Percentiles rank a stretch among this genome's conserved stretches.
Evolutionary conservation across 2,329 filamentous ascomycete species (phyloP).

Genomic region (Aulographum hederae): DNA sequence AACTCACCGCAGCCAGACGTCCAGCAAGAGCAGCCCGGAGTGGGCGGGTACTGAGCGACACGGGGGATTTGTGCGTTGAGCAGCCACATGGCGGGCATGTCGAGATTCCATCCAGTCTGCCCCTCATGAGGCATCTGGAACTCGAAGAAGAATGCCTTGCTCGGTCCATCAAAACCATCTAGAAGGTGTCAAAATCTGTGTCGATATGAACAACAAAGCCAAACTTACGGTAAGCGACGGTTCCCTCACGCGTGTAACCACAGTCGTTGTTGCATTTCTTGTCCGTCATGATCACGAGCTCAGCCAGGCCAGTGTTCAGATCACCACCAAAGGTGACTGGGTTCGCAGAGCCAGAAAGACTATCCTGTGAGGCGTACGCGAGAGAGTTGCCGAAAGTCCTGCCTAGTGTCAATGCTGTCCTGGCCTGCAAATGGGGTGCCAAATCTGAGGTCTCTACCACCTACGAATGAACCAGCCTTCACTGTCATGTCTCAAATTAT

Average conservation of each 20-base stretch:
- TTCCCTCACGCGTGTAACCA: conserved; percentile 28
- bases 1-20: conserved; percentile 51
- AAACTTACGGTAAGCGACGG: conserved; percentile 30
- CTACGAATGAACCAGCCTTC: no score
- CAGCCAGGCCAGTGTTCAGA: conserved; percentile 9
- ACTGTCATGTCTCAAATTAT: no score
- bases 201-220: background rate
- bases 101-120: conserved; percentile 29
- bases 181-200: conserved; percentile 1
- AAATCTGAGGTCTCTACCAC: conserved; percentile 2
- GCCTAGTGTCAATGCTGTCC: no score
- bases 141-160: conserved; percentile 57
- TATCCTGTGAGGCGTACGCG: conserved; percentile 32
- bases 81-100: conserved; percentile 62
- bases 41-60: conserved; percentile 46
- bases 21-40: conserved; percentile 58
- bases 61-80: conserved; percentile 57
- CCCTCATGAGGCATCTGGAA: conserved; percentile 53
- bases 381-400: conserved; percentile 38
- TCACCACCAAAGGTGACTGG: conserved; percentile 31
- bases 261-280: conserved; percentile 27
- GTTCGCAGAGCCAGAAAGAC: conserved; percentile 25
- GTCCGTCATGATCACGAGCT: conserved; percentile 18
- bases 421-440: conserved; percentile 5
- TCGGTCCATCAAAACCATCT: conserved; percentile 53